Percentiles rank a stretch among this genome's conserved stretches.
phyloP scores from a whole-genome alignment of 106 monocot species.

The Iris macrosiphon region DNA sequence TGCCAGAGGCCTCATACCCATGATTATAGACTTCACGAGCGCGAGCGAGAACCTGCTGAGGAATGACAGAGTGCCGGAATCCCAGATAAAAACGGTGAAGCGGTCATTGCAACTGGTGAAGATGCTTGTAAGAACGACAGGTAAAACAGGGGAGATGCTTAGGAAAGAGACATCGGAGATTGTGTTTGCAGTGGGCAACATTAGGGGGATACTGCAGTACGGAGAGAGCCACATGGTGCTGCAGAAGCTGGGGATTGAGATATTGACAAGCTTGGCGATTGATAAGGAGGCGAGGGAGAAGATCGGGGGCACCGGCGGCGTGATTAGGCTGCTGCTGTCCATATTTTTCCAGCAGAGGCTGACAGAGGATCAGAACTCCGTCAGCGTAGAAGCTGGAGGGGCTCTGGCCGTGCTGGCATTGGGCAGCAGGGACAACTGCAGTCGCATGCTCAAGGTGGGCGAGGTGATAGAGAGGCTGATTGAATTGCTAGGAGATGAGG shows the following conservation, averaged over 20 bases:
- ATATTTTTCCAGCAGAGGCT: slow-evolving; percentile 6
- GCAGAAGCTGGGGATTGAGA: slow-evolving; percentile 14
- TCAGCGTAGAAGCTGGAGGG: slow-evolving; percentile 23
- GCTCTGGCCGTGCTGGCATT: neutral
- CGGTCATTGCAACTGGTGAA: slow-evolving; percentile 8
- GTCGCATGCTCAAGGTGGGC: slow-evolving; percentile 10
- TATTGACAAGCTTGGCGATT: slow-evolving; percentile 27
- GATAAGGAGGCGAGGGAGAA: slow-evolving; percentile 19
- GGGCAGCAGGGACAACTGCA: neutral
- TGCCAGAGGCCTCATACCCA: slow-evolving; percentile 6
- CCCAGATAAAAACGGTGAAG: slow-evolving; percentile 3
- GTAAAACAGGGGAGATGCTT: slow-evolving; percentile 8
- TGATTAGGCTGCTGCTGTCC: slow-evolving; percentile 16
- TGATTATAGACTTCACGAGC: slow-evolving; percentile 11
- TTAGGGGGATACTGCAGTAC: slow-evolving; percentile 15
- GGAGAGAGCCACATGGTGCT: slow-evolving; percentile 7
- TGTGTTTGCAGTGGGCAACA: slow-evolving; percentile 16
- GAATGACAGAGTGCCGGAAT: slow-evolving; percentile 9
- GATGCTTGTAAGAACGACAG: slow-evolving; percentile 12
- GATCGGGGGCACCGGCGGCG: slow-evolving; percentile 23
- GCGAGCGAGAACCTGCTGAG: slow-evolving; percentile 15
- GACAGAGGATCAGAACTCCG: slow-evolving; percentile 6
- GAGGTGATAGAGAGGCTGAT: slow-evolving; percentile 34
- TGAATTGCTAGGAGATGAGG: slow-evolving; percentile 20
- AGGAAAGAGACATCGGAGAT: slow-evolving; percentile 7